These are phyloP conservation scores for Linderina pennispora DNA, from an alignment of 192 early-diverging fungal species.

Conservation along the genomic window DNA sequence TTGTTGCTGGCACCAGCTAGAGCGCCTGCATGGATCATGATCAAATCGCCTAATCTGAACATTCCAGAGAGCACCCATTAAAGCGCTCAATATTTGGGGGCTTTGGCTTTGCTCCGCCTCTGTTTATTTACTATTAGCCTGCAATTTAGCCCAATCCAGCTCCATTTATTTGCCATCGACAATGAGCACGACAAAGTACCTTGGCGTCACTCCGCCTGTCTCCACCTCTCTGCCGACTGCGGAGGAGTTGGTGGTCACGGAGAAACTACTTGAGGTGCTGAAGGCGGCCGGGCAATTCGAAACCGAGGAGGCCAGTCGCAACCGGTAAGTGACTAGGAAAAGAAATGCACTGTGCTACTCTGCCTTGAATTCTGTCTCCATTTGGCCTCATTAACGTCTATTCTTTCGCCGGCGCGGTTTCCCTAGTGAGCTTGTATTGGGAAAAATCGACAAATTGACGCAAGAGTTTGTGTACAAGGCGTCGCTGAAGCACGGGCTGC, in stretches of 20 bases:
- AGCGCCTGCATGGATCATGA: too few species aligned
- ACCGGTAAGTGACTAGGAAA: constrained; percentile 70
- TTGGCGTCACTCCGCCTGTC: constrained; percentile 82
- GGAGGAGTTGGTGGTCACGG: constrained; percentile 65
- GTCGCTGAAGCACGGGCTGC: constrained; percentile 62
- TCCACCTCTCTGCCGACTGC: constrained; percentile 54
- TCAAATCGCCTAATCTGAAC: too few species aligned
- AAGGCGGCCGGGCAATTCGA: constrained; percentile 79
- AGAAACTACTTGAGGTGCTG: constrained; percentile 63
- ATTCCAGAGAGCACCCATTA: too few species aligned
- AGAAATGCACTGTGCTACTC: too few species aligned
- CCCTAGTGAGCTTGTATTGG: constrained; percentile 81
- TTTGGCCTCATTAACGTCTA: neutral
- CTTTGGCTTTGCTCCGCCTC: too few species aligned
- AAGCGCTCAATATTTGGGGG: too few species aligned
- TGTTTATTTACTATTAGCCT: too few species aligned
- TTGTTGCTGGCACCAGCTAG: too few species aligned
- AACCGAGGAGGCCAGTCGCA: constrained; percentile 72
- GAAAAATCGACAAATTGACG: constrained; percentile 78
- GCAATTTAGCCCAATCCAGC: too few species aligned
- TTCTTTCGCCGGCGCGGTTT: too few species aligned
- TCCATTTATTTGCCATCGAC: neutral
- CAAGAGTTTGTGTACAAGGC: constrained; percentile 90
- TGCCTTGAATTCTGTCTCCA: too few species aligned
- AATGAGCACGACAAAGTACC: constrained; percentile 35